These are phyloP conservation scores for Verticillium albo-atrum DNA, from an alignment of 2,329 filamentous ascomycete genomes.

Conservation along the genomic window DNA sequence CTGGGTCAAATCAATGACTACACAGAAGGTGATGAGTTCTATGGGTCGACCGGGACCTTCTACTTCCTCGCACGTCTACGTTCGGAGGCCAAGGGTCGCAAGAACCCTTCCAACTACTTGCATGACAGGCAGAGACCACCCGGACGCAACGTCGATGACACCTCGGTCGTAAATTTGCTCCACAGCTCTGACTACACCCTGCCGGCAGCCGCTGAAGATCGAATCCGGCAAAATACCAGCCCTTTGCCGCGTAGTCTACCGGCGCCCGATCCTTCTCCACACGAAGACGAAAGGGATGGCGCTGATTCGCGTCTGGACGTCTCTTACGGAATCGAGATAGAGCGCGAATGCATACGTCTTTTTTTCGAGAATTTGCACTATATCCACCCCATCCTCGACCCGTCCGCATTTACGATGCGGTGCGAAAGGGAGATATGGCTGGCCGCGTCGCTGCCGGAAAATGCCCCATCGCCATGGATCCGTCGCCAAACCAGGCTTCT, in stretches of 20 bases:
- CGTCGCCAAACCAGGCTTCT: slow-evolving; percentile 7
- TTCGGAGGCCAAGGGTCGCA: slow-evolving; percentile 7
- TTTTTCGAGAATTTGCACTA: slow-evolving; percentile 17
- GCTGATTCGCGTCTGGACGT: background rate
- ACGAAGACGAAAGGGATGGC: background rate
- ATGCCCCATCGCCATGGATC: background rate
- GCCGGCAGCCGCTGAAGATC: slow-evolving; percentile 8
- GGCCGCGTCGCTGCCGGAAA: background rate
- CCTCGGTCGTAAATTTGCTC: slow-evolving; percentile 13
- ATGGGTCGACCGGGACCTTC: slow-evolving; percentile 11
- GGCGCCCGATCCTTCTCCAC: background rate
- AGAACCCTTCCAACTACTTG: background rate
- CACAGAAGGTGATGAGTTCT: slow-evolving; percentile 11
- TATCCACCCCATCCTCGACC: slow-evolving; percentile 16
- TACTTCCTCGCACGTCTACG: slow-evolving; percentile 10
- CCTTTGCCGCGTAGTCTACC: background rate
- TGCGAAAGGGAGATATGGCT: slow-evolving; percentile 13
- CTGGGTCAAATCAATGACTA: slow-evolving; percentile 10
- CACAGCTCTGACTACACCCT: slow-evolving; percentile 12
- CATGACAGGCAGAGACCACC: background rate
- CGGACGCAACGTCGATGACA: slow-evolving; percentile 2
- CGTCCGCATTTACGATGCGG: slow-evolving; percentile 7
- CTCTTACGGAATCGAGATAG: slow-evolving; percentile 5
- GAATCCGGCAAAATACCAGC: slow-evolving; percentile 4
- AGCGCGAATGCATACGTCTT: slow-evolving; percentile 15